These are phyloP conservation scores for Cyberlindnera euphorbiiphila DNA, from an alignment of 805 yeast species.

Conservation along the genomic window DNA sequence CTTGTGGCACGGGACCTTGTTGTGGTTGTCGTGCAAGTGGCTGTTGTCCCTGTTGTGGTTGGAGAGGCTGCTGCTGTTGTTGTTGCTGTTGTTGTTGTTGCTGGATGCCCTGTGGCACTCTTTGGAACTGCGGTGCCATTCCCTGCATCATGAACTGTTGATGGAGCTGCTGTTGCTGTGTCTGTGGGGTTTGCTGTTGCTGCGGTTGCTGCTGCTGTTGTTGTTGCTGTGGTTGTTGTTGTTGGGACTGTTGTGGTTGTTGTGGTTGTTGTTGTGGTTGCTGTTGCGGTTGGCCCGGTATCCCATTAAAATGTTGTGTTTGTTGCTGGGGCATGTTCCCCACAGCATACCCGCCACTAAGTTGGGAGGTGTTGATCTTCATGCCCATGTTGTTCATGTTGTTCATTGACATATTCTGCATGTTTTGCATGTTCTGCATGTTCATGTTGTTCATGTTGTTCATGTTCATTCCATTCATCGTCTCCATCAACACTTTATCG, in stretches of 20 bases:
- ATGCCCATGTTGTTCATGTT: slow-evolving; percentile 8
- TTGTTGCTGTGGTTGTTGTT: slow-evolving; percentile 3
- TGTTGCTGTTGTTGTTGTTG: slow-evolving; percentile 12
- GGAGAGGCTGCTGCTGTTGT: slow-evolving; percentile 5
- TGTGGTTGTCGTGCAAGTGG: slow-evolving; percentile 10
- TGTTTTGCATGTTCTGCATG: slow-evolving; percentile 9
- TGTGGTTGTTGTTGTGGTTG: slow-evolving; percentile 8
- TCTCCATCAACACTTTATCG: too few relatives aligned
- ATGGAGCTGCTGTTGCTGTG: slow-evolving; percentile 11
- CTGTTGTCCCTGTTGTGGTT: slow-evolving; percentile 5
- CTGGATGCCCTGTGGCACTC: slow-evolving; percentile 15
- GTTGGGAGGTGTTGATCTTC: slow-evolving; percentile 7
- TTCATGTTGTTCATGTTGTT: slow-evolving; percentile 10
- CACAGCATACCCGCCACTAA: neutral
- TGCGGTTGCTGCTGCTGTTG: slow-evolving; percentile 5
- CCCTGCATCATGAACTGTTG: slow-evolving; percentile 17
- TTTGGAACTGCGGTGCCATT: slow-evolving; percentile 10
- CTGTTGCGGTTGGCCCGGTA: slow-evolving; percentile 5
- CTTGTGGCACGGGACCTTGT: slow-evolving; percentile 7
- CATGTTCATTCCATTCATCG: slow-evolving; percentile 15
- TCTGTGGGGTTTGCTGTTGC: slow-evolving; percentile 7
- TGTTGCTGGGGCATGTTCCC: slow-evolving; percentile 6
- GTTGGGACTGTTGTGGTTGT: slow-evolving; percentile 6
- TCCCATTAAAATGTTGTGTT: slow-evolving; percentile 4
- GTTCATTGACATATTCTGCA: slow-evolving; percentile 5